phyloP scores from a whole-genome alignment of 2,329 filamentous ascomycete species.

The Exophiala calicioides region DNA sequence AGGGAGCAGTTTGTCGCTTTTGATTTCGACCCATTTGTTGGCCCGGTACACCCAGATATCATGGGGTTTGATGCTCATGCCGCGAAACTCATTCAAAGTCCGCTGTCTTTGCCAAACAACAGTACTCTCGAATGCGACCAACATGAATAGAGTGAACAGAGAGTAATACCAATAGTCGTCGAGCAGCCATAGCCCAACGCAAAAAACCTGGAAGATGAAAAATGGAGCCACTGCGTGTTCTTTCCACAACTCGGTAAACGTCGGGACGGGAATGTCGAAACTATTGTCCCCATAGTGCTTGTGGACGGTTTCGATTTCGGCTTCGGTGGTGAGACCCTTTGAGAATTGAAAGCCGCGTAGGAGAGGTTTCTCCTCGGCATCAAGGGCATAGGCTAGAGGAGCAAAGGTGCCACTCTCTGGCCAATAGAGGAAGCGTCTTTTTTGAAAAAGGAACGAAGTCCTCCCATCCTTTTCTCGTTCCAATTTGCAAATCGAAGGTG shows the following conservation, averaged over 20 bases:
- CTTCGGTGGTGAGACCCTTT: conserved; percentile 69
- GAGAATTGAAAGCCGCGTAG: conserved; percentile 78
- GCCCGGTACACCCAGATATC: conserved; percentile 87
- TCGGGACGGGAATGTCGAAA: conserved; percentile 96
- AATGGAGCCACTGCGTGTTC: conserved; percentile 98
- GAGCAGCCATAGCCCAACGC: conserved; percentile 95
- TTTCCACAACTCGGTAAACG: conserved; percentile 92
- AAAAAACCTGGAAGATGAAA: conserved; percentile 99
- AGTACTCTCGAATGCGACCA: conserved; percentile 95
- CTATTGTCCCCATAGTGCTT: conserved; percentile 95
- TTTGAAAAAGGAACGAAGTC: conserved; percentile 93
- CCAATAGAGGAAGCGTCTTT: conserved; percentile 89
- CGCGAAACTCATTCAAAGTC: conserved; percentile 92
- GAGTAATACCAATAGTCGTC: conserved; percentile 99
- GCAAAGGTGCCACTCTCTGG: conserved; percentile 71
- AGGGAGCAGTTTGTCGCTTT: conserved; percentile 88
- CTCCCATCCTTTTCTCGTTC: conserved; percentile 73
- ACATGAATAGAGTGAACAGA: conserved; percentile 97
- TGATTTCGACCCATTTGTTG: conserved; percentile 82
- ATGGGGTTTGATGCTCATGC: conserved; percentile 99
- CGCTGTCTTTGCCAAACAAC: conserved; percentile 98
- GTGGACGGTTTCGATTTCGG: conserved; percentile 77
- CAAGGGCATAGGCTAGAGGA: conserved; percentile 79
- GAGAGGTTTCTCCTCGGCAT: conserved; percentile 77
- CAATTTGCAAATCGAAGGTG: conserved; percentile 82